Conservation (phyloP, 441 rosid species). For the Daphne laureola region DNA sequence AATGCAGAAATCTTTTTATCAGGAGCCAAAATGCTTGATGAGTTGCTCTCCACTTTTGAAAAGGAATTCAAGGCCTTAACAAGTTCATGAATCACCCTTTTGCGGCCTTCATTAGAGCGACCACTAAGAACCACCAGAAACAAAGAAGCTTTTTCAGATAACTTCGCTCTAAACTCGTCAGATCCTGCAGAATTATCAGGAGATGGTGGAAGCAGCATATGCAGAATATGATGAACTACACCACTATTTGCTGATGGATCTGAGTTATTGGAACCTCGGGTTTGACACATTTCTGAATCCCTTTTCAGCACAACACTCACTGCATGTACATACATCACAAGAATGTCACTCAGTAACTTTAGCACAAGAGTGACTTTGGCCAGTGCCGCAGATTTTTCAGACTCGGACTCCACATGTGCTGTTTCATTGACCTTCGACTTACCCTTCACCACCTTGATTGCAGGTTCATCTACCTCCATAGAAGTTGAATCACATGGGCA, state of each 20-base stretch:
- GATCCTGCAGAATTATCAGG: constrained; percentile 64
- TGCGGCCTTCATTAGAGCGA: constrained; percentile 92
- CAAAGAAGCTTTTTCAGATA: constrained; percentile 92
- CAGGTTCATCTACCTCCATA: constrained; percentile 90
- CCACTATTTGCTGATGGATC: constrained; percentile 58
- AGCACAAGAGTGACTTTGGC: constrained; percentile 91
- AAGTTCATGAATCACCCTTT: constrained; percentile 79
- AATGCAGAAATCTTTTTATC: constrained; percentile 75
- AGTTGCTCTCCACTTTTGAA: constrained; percentile 59
- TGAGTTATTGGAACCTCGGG: constrained; percentile 53
- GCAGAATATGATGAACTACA: constrained; percentile 76
- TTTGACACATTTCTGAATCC: constrained; percentile 75
- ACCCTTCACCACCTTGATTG: constrained; percentile 76
- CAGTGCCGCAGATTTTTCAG: constrained; percentile 82
- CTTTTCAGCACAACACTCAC: constrained; percentile 78
- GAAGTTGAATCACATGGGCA: constrained; percentile 30
- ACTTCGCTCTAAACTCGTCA: constrained; percentile 85
- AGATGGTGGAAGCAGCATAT: constrained; percentile 71
- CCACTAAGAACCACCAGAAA: constrained; percentile 86
- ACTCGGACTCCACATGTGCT: constrained; percentile 47
- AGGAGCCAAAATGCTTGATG: constrained; percentile 54
- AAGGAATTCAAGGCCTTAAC: constrained; percentile 72
- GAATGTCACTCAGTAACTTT: constrained; percentile 85
- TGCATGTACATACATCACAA: constrained; percentile 85
- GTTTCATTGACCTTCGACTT: constrained; percentile 82